These are phyloP conservation scores for Dothistroma septosporum DNA, from an alignment of 2,329 filamentous ascomycete genomes.

Conservation along the genomic window DNA sequence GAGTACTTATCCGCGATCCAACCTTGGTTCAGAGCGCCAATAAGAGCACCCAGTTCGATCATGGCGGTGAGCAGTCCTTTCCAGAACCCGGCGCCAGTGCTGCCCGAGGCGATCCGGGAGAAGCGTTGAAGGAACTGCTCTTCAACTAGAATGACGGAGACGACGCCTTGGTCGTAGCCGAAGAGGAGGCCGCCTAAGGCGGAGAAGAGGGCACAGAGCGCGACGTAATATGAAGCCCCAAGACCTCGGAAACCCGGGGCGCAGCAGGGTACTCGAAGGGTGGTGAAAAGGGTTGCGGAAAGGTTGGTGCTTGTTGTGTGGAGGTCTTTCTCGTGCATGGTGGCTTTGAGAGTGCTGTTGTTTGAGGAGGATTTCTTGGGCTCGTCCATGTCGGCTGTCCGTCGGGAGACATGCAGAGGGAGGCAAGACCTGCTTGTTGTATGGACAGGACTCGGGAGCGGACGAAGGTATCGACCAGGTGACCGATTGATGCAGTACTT, in stretches of 20 bases:
- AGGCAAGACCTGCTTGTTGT: neutral
- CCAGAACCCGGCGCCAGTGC: constrained; percentile 62
- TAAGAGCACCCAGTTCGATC: constrained; percentile 41
- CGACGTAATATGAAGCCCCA: constrained; percentile 48
- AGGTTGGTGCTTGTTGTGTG: neutral
- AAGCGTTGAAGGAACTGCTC: constrained; percentile 42
- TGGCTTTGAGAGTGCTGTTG: neutral
- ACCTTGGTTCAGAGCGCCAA: constrained; percentile 32
- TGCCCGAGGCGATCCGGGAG: constrained; percentile 31
- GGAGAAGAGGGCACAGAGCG: constrained; percentile 48
- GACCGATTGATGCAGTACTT: no score
- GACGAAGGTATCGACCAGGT: no score
- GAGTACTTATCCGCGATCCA: constrained; percentile 42
- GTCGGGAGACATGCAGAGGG: neutral
- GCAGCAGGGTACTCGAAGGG: constrained; percentile 27
- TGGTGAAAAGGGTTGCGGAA: neutral
- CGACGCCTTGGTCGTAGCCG: constrained; percentile 40
- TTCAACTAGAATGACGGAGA: constrained; percentile 44
- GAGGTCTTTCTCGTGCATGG: neutral
- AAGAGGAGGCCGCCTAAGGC: constrained; percentile 43
- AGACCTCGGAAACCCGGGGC: constrained; percentile 41
- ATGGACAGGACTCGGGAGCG: no score
- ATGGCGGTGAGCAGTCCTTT: constrained; percentile 50
- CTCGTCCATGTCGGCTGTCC: neutral
- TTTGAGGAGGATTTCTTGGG: neutral